These are phyloP conservation scores for Suhomyces guaymorum DNA, from an alignment of 1,139 yeast species.

Conservation along the genomic window DNA sequence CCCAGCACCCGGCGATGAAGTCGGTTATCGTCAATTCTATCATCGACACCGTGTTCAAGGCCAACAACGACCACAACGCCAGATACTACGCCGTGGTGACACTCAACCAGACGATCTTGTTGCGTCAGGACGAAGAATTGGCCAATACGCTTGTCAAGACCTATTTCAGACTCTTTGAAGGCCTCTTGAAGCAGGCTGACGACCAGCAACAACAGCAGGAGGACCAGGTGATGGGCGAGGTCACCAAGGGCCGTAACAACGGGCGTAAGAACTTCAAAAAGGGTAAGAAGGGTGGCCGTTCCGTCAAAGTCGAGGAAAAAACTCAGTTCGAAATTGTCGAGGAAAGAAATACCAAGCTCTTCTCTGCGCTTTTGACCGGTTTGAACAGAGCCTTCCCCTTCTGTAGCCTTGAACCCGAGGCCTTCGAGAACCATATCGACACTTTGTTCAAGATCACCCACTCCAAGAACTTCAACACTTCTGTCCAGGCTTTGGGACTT, in stretches of 20 bases:
- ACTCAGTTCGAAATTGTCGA: constrained; percentile 72
- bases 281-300: constrained; percentile 78
- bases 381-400: constrained; percentile 96
- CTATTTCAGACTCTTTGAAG: constrained; percentile 84
- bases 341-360: constrained; percentile 81
- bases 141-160: constrained; percentile 84
- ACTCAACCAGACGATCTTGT: constrained; percentile 87
- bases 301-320: constrained; percentile 64
- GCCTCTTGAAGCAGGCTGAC: constrained; percentile 61
- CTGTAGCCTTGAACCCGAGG: constrained; percentile 70
- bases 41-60: constrained; percentile 75
- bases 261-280: constrained; percentile 50
- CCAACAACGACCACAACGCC: constrained; percentile 79
- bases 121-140: constrained; percentile 69
- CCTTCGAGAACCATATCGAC: constrained; percentile 76
- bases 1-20: constrained; percentile 96
- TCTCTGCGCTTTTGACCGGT: constrained; percentile 92
- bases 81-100: constrained; percentile 87
- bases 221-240: constrained; percentile 40
- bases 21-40: constrained; percentile 74
- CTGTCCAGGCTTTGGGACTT: constrained; percentile 87
- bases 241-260: constrained; percentile 55
- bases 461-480: constrained; percentile 90
- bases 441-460: constrained; percentile 89
- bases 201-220: constrained; percentile 32